Conservation (phyloP, 495 filamentous ascomycete genomes). For the Aspergillus affinis region DNA sequence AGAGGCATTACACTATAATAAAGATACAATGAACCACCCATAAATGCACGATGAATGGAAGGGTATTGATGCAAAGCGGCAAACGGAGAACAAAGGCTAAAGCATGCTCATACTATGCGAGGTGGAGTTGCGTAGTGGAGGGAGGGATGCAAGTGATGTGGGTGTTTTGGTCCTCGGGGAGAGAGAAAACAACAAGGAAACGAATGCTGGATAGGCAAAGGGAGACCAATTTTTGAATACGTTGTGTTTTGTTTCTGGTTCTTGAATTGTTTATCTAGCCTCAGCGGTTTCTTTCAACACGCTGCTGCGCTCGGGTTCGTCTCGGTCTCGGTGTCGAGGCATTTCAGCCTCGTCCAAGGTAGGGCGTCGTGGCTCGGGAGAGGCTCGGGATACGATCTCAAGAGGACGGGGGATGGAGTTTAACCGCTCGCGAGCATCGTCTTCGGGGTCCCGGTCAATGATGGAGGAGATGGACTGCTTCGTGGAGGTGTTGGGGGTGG, state of each 20-base stretch:
- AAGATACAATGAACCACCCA: conserved; percentile 18
- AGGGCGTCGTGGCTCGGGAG: conserved; percentile 23
- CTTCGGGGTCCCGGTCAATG: conserved; percentile 41
- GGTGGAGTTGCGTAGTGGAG: conserved; percentile 11
- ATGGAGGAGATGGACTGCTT: conserved; percentile 50
- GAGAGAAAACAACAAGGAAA: background rate
- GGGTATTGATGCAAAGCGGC: conserved; percentile 29
- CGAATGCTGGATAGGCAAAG: background rate
- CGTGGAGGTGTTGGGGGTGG: conserved; percentile 28
- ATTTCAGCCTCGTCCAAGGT: conserved; percentile 32
- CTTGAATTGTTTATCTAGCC: conserved; percentile 13
- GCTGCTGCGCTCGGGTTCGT: conserved; percentile 31
- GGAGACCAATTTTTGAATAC: background rate
- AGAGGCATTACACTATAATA: conserved; percentile 29
- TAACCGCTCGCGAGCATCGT: conserved; percentile 27
- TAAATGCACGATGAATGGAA: conserved; percentile 17
- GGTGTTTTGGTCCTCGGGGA: background rate
- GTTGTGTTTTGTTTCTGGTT: background rate
- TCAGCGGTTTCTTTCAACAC: conserved; percentile 28
- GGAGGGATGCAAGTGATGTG: conserved; percentile 7
- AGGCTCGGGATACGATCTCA: conserved; percentile 20
- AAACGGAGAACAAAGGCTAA: conserved; percentile 9
- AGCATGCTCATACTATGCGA: conserved; percentile 23
- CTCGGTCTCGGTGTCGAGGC: conserved; percentile 8
- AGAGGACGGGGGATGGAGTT: conserved; percentile 20